phyloP scores from a whole-genome alignment of 2,329 filamentous ascomycete genomes.

The Trichoderma sp. region DNA sequence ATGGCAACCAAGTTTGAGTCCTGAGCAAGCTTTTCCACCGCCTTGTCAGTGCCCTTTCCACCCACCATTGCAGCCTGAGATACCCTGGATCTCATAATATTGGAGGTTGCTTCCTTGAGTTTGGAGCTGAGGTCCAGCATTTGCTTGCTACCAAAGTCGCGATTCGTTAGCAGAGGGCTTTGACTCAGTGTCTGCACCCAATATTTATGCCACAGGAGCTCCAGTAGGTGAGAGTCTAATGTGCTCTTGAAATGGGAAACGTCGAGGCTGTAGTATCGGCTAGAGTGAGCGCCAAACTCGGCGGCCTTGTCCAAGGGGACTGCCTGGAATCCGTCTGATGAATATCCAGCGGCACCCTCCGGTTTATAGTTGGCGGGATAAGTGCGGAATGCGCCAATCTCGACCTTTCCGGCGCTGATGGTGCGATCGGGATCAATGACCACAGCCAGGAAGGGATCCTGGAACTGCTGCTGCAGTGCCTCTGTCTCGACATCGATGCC shows the following conservation, averaged over 20 bases:
- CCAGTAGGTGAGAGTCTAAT: constrained; percentile 80
- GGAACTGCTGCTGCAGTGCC: constrained; percentile 76
- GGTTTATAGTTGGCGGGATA: constrained; percentile 73
- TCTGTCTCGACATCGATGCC: constrained; percentile 95
- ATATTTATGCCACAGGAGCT: constrained; percentile 97
- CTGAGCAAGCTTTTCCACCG: constrained; percentile 58
- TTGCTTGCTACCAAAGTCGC: constrained; percentile 89
- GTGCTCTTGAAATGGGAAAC: constrained; percentile 94
- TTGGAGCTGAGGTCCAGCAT: constrained; percentile 85
- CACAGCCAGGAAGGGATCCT: constrained; percentile 90
- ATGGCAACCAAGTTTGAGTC: constrained; percentile 60
- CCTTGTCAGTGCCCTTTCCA: constrained; percentile 38
- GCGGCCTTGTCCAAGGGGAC: constrained; percentile 92
- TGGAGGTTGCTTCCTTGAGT: constrained; percentile 61
- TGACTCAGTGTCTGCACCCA: constrained; percentile 96
- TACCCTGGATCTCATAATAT: constrained; percentile 28
- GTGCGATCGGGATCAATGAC: constrained; percentile 97
- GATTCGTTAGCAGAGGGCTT: constrained; percentile 84
- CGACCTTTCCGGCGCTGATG: constrained; percentile 89
- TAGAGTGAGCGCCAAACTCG: constrained; percentile 91
- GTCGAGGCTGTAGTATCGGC: constrained; percentile 85
- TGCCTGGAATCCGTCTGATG: constrained; percentile 62
- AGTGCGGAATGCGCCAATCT: constrained; percentile 95
- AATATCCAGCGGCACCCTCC: constrained; percentile 20
- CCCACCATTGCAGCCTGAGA: constrained; percentile 30